Conservation (phyloP, 2,329 filamentous ascomycete species). For the Coniella lustricola region DNA sequence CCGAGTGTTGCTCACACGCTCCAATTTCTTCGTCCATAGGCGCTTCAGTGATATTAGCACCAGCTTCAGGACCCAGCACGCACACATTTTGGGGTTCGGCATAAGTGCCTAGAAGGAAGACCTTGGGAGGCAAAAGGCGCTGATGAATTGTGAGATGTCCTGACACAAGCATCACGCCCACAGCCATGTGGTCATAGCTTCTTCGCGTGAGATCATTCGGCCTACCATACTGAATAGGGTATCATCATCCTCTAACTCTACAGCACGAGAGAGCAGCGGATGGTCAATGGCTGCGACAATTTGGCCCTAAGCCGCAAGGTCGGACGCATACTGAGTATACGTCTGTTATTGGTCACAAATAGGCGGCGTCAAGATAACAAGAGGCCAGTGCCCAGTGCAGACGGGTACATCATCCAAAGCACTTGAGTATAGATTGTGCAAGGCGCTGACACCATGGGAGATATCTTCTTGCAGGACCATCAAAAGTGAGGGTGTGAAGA, state of each 20-base stretch:
- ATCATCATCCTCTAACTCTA: background rate
- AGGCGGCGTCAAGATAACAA: constrained; percentile 8
- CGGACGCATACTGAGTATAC: constrained; percentile 11
- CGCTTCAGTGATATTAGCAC: constrained; percentile 1
- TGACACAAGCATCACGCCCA: constrained; percentile 1
- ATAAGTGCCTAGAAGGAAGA: background rate
- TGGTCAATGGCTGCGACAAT: constrained; percentile 11
- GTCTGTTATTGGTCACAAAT: constrained; percentile 11
- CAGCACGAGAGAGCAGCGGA: constrained; percentile 6
- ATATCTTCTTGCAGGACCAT: background rate
- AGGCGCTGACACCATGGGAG: background rate
- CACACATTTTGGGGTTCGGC: background rate
- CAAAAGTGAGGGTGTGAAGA: constrained; percentile 8
- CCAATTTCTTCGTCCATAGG: background rate
- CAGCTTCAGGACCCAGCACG: constrained; percentile 10
- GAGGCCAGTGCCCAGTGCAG: constrained; percentile 3
- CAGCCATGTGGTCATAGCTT: background rate
- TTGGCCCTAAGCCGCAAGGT: constrained; percentile 6
- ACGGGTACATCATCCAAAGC: background rate
- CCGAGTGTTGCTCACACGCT: constrained; percentile 1
- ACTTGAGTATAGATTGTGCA: constrained; percentile 12
- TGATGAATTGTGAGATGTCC: background rate
- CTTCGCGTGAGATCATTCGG: background rate
- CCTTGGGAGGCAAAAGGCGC: background rate
- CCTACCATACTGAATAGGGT: background rate